Percentiles rank a stretch among this genome's conserved stretches.
phyloP scores from a whole-genome alignment of 768 basidiomycete species.

The Sistotremastrum niveocremeum region DNA sequence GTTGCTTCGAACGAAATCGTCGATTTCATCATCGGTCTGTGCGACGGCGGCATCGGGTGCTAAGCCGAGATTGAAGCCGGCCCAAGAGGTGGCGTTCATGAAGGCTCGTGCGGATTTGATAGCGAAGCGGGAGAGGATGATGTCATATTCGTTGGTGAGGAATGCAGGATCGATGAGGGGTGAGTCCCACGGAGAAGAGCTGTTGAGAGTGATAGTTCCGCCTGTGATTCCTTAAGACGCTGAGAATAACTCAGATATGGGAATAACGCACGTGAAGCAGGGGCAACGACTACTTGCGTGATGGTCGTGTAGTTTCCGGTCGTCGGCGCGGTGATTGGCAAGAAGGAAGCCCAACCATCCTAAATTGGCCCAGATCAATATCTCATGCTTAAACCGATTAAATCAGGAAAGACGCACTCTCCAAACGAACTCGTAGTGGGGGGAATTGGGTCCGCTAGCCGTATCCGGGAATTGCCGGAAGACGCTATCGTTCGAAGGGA shows the following conservation, averaged over 20 bases:
- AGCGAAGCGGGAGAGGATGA: constrained; percentile 13
- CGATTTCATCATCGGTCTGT: constrained; percentile 6
- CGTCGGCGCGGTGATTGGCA: constrained; percentile 1
- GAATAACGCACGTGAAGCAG: constrained; percentile 11
- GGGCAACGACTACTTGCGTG: constrained; percentile 7
- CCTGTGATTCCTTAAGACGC: constrained; percentile 6
- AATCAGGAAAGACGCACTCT: background rate
- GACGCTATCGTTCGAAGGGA: constrained; percentile 4
- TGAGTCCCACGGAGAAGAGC: constrained; percentile 11
- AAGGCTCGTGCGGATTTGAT: constrained; percentile 1
- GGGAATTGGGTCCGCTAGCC: constrained; percentile 6
- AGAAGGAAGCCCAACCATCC: background rate
- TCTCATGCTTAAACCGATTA: background rate
- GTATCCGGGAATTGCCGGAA: constrained; percentile 6
- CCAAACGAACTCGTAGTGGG: constrained; percentile 7
- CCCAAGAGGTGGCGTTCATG: constrained; percentile 7
- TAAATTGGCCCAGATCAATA: constrained; percentile 3
- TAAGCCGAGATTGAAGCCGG: constrained; percentile 2
- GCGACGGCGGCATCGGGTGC: constrained; percentile 2
- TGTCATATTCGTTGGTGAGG: constrained; percentile 15
- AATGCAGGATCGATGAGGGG: constrained; percentile 15
- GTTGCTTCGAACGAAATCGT: constrained; percentile 7
- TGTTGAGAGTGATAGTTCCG: constrained; percentile 14
- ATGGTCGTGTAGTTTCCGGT: constrained; percentile 12
- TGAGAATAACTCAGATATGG: background rate